A percentile compares a stretch with the other conserved stretches of the same genome.
Conservation (phyloP, 306 rosid genomes). For the Trifolium repens region DNA sequence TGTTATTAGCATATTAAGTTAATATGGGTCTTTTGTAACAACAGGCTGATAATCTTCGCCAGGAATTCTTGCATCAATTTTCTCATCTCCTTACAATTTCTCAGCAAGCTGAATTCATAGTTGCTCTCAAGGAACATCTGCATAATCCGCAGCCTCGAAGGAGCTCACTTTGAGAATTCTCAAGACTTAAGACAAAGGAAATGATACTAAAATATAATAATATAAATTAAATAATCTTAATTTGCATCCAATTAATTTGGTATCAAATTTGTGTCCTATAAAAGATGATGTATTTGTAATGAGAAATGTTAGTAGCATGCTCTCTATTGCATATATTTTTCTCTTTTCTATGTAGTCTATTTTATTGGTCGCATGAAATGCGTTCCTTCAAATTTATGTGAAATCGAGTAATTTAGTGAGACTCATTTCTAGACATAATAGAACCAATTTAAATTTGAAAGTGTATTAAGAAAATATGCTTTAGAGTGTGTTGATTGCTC, state of each 20-base stretch:
- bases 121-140: conserved; percentile 30
- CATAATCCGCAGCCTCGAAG: conserved; percentile 20
- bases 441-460: too few species aligned
- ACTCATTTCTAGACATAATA: too few species aligned
- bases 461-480: background rate
- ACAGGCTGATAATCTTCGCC: conserved; percentile 40
- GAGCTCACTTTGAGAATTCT: conserved; percentile 37
- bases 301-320: background rate
- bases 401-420: background rate
- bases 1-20: background rate
- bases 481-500: background rate
- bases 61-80: conserved; percentile 32
- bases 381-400: background rate
- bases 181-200: background rate
- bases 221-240: conserved; percentile 6
- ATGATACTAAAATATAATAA: background rate
- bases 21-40: background rate
- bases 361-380: background rate
- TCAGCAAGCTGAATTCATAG: conserved; percentile 30
- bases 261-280: conserved; percentile 7
- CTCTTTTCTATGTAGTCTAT: background rate
- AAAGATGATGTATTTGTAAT: background rate
- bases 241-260: conserved; percentile 25
- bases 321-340: background rate
- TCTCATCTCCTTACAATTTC: conserved; percentile 16